A percentile compares a stretch with the other conserved stretches of the same genome.
Evolutionary conservation across 768 basidiomycete species (phyloP).

Genomic region (Phlegmacium glaucopus): DNA sequence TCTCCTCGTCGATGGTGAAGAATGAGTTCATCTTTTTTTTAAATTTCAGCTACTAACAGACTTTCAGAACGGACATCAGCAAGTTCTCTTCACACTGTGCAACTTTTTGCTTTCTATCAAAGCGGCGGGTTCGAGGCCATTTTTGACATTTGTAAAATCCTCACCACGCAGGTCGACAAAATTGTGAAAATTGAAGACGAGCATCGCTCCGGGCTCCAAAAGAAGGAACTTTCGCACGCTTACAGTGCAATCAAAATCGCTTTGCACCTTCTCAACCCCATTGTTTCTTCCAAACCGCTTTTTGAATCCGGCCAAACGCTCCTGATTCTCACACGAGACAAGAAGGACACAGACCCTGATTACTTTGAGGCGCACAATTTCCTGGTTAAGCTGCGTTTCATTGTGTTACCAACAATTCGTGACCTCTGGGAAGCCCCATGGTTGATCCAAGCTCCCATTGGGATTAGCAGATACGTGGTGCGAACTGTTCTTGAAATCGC

Average conservation of each 20-base stretch:
- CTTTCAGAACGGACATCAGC: constrained; percentile 68
- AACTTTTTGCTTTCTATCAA: constrained; percentile 72
- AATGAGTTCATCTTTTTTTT: constrained; percentile 4
- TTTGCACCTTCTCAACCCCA: constrained; percentile 68
- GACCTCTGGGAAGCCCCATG: constrained; percentile 82
- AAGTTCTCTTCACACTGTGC: constrained; percentile 76
- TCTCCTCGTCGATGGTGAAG: constrained; percentile 47
- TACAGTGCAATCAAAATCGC: constrained; percentile 81
- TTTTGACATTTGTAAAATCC: constrained; percentile 51
- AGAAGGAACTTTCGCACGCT: constrained; percentile 70
- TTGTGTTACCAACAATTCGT: constrained; percentile 62
- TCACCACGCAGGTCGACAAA: constrained; percentile 55
- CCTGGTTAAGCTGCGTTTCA: constrained; percentile 74
- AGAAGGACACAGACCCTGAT: constrained; percentile 69
- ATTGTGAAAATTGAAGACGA: constrained; percentile 48
- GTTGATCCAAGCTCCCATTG: constrained; percentile 73
- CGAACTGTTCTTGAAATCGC: constrained; percentile 78
- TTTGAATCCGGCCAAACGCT: constrained; percentile 85
- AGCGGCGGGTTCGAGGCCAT: constrained; percentile 68
- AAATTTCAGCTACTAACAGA: constrained; percentile 4
- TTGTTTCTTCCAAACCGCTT: constrained; percentile 77
- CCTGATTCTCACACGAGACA: constrained; percentile 69
- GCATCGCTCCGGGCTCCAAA: constrained; percentile 52
- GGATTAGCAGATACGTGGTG: constrained; percentile 72
- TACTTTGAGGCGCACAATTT: constrained; percentile 88